Conservation (phyloP, 148 eudicot species). For the Arbutus unedo region DNA sequence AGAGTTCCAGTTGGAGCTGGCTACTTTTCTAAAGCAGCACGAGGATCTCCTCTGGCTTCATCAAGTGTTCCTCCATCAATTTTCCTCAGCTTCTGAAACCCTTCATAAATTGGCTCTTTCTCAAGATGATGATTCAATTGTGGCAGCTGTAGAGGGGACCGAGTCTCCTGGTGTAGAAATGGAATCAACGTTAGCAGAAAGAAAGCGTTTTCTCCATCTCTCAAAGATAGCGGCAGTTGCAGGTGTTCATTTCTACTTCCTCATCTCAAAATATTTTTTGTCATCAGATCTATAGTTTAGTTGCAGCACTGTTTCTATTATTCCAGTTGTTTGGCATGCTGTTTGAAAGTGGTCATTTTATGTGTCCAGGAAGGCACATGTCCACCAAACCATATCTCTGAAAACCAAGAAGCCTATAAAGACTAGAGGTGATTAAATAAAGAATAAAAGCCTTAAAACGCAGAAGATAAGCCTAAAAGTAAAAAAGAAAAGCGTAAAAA, state of each 20-base stretch:
- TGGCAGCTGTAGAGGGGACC: conserved; percentile 32
- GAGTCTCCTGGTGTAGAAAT: conserved; percentile 26
- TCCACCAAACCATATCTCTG: neutral
- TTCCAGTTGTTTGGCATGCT: neutral
- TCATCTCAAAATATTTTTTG: neutral
- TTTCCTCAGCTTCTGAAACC: conserved; percentile 70
- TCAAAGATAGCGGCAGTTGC: conserved; percentile 92
- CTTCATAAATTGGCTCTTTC: conserved; percentile 80
- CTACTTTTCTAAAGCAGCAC: conserved; percentile 70
- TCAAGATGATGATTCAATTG: conserved; percentile 38
- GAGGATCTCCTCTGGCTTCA: conserved; percentile 86
- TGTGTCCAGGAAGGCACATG: conserved; percentile 5
- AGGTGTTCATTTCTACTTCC: conserved; percentile 43
- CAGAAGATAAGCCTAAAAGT: too few species aligned
- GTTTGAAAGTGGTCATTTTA: neutral
- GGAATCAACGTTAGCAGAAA: conserved; percentile 54
- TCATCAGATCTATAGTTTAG: neutral
- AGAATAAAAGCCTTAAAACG: neutral
- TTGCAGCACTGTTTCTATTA: neutral
- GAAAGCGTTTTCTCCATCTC: conserved; percentile 73
- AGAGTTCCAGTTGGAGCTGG: conserved; percentile 81
- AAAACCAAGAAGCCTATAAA: neutral
- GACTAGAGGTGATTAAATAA: neutral
- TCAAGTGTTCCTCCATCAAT: conserved; percentile 67
- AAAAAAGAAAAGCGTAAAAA: neutral